Evolutionary conservation across 768 basidiomycete species (phyloP), one percentile per base, ranked within the genome.

Genomic region (Gloeostereum incarnatum): DNA sequence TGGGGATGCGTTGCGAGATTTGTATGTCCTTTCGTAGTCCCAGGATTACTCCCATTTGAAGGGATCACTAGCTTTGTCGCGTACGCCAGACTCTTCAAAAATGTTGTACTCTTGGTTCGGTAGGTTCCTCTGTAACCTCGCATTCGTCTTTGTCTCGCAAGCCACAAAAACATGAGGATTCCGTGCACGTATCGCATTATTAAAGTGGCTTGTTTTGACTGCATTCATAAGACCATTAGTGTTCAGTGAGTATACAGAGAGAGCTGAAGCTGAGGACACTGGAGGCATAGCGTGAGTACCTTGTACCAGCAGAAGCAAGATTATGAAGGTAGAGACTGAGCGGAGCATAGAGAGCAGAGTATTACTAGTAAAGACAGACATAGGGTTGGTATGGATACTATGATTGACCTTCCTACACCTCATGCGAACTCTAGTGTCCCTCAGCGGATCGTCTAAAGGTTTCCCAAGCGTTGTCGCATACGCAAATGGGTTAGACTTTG

Each of bases 11-110:
- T 22, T 42, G 38, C n/a, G 35, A 17, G 5, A 42, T 17, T 22
- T 43, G 45, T 19, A 42, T 23, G 13, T 16, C 22, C 17, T 41
- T 40, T n/a, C 36, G 26, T 6, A 46, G 41, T 11, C 45, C 48
- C 2, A 49, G 6, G 3, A 27, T 20, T 1, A 44, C 30, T 19
- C 47, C 49, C 49, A 46, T 48, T 44, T 50, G 11, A 14, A 14
- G 31, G 20, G 39, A 13, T n/a, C 6, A n/a, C 20, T 22, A 11
- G 18, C 31, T 40, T 7, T 11, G 32, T 18, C 9, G 9, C 10
- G 9, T 9, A 29, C 26, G 9, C 9, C 32, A 11, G 11, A 17
- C 14, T 35, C 31, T 23, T 40, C 39, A 20, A 40, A 34, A 10
- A 34, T 32, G 27, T 40, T 22, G 20, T 40, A 40, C 6, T 34